Base-by-base conservation (phyloP, 495 filamentous ascomycete species). In the Corynascus novoguineensis region DNA sequence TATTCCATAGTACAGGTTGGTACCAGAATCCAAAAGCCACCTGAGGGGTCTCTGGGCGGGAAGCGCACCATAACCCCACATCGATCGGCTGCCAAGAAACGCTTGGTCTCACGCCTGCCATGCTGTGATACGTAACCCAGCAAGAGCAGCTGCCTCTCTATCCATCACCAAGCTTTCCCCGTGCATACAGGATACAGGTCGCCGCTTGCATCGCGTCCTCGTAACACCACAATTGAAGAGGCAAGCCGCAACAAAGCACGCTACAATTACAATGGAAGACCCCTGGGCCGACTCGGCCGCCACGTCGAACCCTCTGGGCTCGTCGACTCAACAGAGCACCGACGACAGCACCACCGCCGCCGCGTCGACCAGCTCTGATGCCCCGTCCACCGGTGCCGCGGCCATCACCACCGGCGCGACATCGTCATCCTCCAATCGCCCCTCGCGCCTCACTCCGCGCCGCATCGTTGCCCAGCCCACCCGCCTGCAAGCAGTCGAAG, bases 381-480 rank as follows among this genome's bases (percentile, higher is more conserved):
- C 53, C 25, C 27, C 60, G 5, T 12, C 45, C 12, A 14, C 31
- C 14, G 11, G 34, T 12, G 4, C 52, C n/a, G 10, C 37, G 11
- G 31, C 17, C 50, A 40, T 45, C 19, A 50, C 53, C 24, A 24
- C 60, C 17, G 41, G 50, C 35, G 24, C 59, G n/a, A 21, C 37
- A n/a, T 14, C 53, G 49, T 69, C 78, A 25, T 74, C 75, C 58
- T 69, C 79, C 19, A 12, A 5, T 17, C 64, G 65, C 31, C 60
- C 70, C 45, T 70, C 66, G 10, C 68, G 71, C 57, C 47, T 63
- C 63, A 85, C 81, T 24, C 83, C 80, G 32, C 86, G 89, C 52
- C 88, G 88, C 61, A 79, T 90, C 60, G 88, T 83, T 67, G 86
- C 88, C 37, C 90, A 93, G 67, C 80, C 87, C 32, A 95, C 89